Evolutionary conservation across 2,329 filamentous ascomycete species (phyloP).

Genomic region (Aureobasidium sp.): DNA sequence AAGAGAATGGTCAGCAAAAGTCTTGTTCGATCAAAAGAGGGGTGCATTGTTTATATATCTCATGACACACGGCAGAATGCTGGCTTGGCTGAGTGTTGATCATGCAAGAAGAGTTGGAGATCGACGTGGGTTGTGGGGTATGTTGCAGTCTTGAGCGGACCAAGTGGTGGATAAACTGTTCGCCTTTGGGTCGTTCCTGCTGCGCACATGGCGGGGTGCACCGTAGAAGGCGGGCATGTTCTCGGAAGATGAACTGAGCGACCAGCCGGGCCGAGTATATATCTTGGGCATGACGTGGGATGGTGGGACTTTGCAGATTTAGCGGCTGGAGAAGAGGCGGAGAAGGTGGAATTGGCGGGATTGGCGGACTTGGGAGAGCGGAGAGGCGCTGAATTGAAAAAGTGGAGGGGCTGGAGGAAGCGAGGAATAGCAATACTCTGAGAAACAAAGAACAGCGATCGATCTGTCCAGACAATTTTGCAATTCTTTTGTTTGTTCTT

Average conservation of each 20-base stretch:
- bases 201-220: neutral
- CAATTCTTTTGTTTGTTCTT: too few relatives aligned
- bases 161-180: neutral
- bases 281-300: neutral
- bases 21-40: neutral
- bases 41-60: neutral
- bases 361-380: too few relatives aligned
- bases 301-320: too few relatives aligned
- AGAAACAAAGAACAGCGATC: too few relatives aligned
- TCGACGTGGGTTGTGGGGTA: constrained; percentile 10
- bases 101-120: neutral
- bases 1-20: neutral
- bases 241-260: neutral
- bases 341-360: too few relatives aligned
- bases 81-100: neutral
- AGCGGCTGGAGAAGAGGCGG: too few relatives aligned
- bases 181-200: neutral
- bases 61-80: neutral
- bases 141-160: neutral
- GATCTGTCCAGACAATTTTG: too few relatives aligned
- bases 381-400: too few relatives aligned
- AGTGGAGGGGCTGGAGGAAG: too few relatives aligned
- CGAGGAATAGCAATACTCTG: too few relatives aligned
- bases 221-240: neutral
- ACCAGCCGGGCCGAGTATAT: neutral